These are phyloP conservation scores for Drosera capensis DNA, from an alignment of 148 eudicot species.

Conservation along the genomic window DNA sequence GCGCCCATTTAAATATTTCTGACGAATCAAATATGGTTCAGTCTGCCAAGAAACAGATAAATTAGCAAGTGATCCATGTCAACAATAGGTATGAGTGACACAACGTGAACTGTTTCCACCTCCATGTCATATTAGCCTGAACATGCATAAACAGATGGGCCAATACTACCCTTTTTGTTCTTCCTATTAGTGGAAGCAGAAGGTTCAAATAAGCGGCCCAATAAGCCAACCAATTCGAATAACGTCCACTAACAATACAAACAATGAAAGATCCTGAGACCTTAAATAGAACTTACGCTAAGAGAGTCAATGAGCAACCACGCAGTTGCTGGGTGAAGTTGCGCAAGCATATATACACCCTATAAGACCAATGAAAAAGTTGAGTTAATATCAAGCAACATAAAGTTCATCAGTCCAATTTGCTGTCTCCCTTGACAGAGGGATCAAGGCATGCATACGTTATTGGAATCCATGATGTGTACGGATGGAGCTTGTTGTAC, in stretches of 20 bases:
- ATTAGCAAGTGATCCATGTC: too few species aligned
- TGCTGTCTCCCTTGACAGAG: too few species aligned
- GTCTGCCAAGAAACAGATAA: too few species aligned
- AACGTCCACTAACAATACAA: too few species aligned
- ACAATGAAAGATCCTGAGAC: neutral
- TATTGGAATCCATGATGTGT: constrained; percentile 98
- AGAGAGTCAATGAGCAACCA: constrained; percentile 65
- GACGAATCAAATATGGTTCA: too few species aligned
- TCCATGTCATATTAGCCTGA: too few species aligned
- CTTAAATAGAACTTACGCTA: constrained; percentile 50
- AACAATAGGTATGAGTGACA: too few species aligned
- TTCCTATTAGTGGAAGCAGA: too few species aligned
- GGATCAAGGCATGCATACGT: constrained; percentile 34
- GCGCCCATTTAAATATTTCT: too few species aligned
- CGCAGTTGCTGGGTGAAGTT: constrained; percentile 78
- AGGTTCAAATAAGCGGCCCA: neutral
- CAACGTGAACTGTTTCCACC: too few species aligned
- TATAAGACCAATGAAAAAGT: constrained; percentile 18
- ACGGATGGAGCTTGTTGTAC: constrained; percentile 90
- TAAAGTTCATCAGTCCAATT: neutral
- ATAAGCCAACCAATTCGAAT: neutral
- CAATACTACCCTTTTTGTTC: too few species aligned
- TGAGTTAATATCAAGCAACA: neutral
- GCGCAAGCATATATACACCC: constrained; percentile 86
- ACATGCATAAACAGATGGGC: too few species aligned